These are phyloP conservation scores for Saprolegnia parasitica DNA, from an alignment of 352 stramenopile genomes.

Conservation along the genomic window DNA sequence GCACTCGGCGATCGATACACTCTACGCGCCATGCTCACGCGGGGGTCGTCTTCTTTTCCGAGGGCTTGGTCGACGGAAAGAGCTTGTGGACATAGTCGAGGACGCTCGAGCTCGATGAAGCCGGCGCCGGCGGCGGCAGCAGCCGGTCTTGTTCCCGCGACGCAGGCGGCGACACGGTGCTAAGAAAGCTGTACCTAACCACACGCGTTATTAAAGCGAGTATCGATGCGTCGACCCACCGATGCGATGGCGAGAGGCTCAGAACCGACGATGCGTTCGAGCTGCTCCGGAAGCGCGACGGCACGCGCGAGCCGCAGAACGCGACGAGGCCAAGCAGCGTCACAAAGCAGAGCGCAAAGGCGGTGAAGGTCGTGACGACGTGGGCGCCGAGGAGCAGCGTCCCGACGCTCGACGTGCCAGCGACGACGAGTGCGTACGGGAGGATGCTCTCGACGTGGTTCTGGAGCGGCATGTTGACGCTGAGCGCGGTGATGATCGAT, in stretches of 20 bases:
- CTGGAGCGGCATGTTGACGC: conserved; percentile 65
- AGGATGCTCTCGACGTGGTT: conserved; percentile 83
- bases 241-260: background rate
- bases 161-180: background rate
- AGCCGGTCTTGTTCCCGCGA: background rate
- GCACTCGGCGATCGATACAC: too few species aligned
- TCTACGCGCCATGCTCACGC: too few species aligned
- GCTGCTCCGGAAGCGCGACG: conserved; percentile 56
- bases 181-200: background rate
- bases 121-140: background rate
- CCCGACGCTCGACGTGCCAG: conserved; percentile 58
- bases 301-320: conserved; percentile 73
- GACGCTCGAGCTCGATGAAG: background rate
- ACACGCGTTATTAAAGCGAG: background rate
- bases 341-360: conserved; percentile 68
- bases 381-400: conserved; percentile 66
- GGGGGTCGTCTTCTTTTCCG: background rate
- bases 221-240: background rate
- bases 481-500: conserved; percentile 84
- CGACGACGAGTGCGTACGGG: conserved; percentile 76
- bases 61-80: conserved; percentile 1
- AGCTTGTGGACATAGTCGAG: background rate
- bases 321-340: conserved; percentile 70
- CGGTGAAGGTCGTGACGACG: conserved; percentile 71
- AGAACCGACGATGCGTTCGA: background rate